Evolutionary conservation across 2,329 filamentous ascomycete species (phyloP), one percentile per base, ranked within the genome.

Genomic region (Trichoderma pleuroti): DNA sequence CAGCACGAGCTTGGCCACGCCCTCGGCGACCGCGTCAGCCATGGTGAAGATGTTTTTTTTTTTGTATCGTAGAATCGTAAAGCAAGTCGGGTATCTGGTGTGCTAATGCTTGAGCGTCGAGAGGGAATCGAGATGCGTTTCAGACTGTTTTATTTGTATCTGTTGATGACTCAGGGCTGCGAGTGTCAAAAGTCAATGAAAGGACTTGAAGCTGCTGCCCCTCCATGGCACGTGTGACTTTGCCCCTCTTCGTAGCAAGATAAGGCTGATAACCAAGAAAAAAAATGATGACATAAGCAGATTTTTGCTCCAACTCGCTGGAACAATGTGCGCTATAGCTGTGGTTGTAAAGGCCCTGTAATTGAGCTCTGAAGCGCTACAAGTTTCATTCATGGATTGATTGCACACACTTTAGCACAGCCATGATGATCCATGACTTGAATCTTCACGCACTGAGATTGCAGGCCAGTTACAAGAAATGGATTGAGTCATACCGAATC

Each of bases 1-100:
- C 42, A 90, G 84, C 78, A 87, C 82, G 56, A 90, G 84, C 82
- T 90, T 90, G 71, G 87, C 52, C 21, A 72, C 62, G 16, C 18
- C 49, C 14, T 72, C 71, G 18, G 62, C 69, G 24, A 72, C 30
- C 56, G 63, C 36, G 46, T 71, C 70, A 24, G 65, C 65, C 70
- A 71, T 71, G 26, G 12, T 30, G 69, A 39, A 18, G 57, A 18
- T 39, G 16, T 26, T 11, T 21, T 12, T 2, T 16, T 32, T n/a
- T n/a, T n/a, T 28, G 39, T 30, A 9, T 52, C n/a, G 61, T 64
- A 10, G 4, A 7, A 18, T 54, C 42, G 62, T 65, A 34, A 7
- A 18, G 16, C 16, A 18, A 21, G 3, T 18, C 10, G 61, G 42
- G 8, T 52, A 52, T 52, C 46, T 24, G 46, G 7, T 52, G 14